Evolutionary conservation across 495 filamentous ascomycete species (phyloP), one percentile per base, ranked within the genome.

Genomic region (Neurospora tetraspora): DNA sequence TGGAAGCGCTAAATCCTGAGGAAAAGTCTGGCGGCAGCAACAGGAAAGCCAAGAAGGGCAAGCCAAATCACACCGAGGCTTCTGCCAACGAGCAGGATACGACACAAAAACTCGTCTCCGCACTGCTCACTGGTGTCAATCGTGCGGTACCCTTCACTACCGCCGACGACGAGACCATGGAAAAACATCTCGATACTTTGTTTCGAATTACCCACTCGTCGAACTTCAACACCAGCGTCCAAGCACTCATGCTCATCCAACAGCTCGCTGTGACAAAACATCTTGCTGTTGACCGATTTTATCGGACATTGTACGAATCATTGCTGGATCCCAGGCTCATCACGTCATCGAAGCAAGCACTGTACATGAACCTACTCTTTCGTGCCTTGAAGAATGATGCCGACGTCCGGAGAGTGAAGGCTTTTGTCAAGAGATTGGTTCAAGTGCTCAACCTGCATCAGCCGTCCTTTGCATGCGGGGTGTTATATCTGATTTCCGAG

Each of bases 211-310:
- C 96, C 1, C 95, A 99, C 80, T 98, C 96, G 0, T 93, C 96
- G 14, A 99, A 98, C 79, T 98, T 99, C 85, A 98, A 98, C 83
- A 99, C 96, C 9, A 94, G 93, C 78, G 92, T 99, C 38, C 96
- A 98, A 80, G 96, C 96, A 40, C 84, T 99, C 71, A 93, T 97
- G 90, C 85, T 99, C 71, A 96, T 99, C 74, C 96, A 98, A 79
- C 96, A 98, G 80, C 87, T 99, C 38, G 91, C 93, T 6, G 81
- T 89, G 18, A 88, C 92, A 9, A 93, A 96, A 78, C 89, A 95
- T 37, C 75, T 87, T 65, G 89, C 89, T 36, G 88, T 90, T 9
- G 96, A 99, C 75, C 89, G 96, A 59, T 98, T 97, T 83, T 98
- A 98, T 81, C 88, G 94, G 39, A 97, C 94, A 4, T 84, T 99